These are phyloP conservation scores for Linanthus parryae DNA, from an alignment of 148 eudicot species.

Conservation along the genomic window DNA sequence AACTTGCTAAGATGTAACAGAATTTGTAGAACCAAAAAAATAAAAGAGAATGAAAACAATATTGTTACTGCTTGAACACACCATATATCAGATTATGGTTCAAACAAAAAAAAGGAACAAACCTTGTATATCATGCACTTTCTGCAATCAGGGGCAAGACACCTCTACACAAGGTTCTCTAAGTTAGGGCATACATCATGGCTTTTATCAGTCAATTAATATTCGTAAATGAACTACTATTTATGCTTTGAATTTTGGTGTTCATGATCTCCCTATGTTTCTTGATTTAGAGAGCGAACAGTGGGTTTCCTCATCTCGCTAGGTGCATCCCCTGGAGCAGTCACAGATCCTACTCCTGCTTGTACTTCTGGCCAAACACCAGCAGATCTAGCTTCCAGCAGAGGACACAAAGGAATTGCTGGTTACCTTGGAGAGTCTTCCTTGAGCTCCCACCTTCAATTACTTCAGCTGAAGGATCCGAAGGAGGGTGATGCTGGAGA, in stretches of 20 bases:
- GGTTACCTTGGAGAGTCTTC: constrained; percentile 73
- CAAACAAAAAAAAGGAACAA: too few relatives aligned
- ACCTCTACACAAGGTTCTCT: too few relatives aligned
- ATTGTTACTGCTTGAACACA: too few relatives aligned
- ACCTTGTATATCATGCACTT: too few relatives aligned
- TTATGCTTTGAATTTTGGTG: background rate
- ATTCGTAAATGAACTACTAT: background rate
- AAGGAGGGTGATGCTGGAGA: constrained; percentile 20
- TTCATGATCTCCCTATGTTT: too few relatives aligned
- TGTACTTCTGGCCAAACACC: constrained; percentile 67
- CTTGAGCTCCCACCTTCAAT: constrained; percentile 53
- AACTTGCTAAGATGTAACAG: too few relatives aligned
- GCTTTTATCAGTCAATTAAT: background rate
- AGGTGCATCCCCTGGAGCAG: constrained; percentile 63
- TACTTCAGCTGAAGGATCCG: constrained; percentile 42
- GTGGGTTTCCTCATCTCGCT: constrained; percentile 58
- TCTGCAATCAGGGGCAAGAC: too few relatives aligned
- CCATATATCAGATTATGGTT: too few relatives aligned
- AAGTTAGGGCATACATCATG: background rate
- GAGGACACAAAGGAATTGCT: constrained; percentile 78
- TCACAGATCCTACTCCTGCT: constrained; percentile 68
- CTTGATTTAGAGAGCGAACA: constrained; percentile 48
- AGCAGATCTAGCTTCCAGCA: constrained; percentile 67
- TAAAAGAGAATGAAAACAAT: too few relatives aligned
- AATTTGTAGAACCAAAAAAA: too few relatives aligned